These are phyloP conservation scores for Solanum appendiculatum DNA, from an alignment of 257 asterid genomes.

Conservation along the genomic window DNA sequence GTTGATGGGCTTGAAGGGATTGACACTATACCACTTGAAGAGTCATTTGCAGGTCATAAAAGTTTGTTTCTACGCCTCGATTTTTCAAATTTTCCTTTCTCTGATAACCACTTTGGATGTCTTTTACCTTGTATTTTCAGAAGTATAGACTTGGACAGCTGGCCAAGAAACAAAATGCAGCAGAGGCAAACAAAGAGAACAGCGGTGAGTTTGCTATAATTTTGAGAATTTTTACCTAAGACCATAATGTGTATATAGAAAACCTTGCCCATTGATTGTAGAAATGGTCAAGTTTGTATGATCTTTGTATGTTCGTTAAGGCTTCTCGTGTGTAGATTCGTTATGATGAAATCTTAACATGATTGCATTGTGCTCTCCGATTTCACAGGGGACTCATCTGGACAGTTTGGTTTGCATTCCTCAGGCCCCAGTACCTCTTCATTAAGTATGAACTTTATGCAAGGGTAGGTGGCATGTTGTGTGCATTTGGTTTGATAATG, in stretches of 20 bases:
- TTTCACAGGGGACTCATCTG: slow-evolving; percentile 38
- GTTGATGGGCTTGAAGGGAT: slow-evolving; percentile 81
- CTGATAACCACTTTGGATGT: background rate
- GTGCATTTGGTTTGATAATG: background rate
- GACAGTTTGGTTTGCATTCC: slow-evolving; percentile 32
- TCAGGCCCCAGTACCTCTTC: slow-evolving; percentile 39
- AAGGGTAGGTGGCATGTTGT: slow-evolving; percentile 28
- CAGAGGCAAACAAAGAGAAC: slow-evolving; percentile 27
- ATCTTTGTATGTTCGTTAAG: background rate
- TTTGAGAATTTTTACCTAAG: background rate
- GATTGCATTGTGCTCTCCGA: background rate
- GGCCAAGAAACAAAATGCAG: slow-evolving; percentile 37
- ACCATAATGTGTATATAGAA: background rate
- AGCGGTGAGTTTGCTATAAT: slow-evolving; percentile 27
- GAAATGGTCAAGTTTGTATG: background rate
- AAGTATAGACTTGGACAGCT: slow-evolving; percentile 87
- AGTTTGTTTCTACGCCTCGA: background rate
- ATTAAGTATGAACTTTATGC: slow-evolving; percentile 42
- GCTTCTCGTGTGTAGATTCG: background rate
- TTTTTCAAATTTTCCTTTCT: background rate
- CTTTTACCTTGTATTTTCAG: slow-evolving; percentile 21
- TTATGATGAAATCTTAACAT: background rate
- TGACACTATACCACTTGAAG: slow-evolving; percentile 80
- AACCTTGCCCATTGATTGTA: background rate
- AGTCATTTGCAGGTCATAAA: slow-evolving; percentile 77